Conservation (phyloP, 441 rosid species). For the Rhodomyrtus psidioides region DNA sequence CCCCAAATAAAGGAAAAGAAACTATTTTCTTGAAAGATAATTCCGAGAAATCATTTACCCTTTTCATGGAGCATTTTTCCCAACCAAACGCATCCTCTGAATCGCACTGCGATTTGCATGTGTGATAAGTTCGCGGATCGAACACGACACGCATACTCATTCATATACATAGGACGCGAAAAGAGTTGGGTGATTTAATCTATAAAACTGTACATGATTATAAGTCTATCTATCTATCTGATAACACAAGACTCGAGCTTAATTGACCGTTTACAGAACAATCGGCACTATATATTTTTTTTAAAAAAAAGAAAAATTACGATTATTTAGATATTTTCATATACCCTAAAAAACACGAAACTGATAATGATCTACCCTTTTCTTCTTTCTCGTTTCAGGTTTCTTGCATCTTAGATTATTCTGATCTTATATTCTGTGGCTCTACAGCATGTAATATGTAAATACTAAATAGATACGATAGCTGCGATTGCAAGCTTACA, state of each 20-base stretch:
- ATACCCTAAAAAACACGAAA: not conserved
- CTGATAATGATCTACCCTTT: not conserved
- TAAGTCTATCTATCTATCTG: not conserved
- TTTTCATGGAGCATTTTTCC: too few relatives aligned
- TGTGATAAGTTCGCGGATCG: not conserved
- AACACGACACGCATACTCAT: not conserved
- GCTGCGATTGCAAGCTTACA: not conserved
- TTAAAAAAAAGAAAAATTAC: not conserved
- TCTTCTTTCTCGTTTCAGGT: not conserved
- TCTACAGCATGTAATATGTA: not conserved
- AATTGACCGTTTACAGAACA: rapidly evolving
- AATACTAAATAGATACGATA: too few relatives aligned
- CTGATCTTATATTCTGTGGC: not conserved
- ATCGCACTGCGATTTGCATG: not conserved
- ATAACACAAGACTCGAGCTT: rapidly evolving
- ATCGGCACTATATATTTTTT: not conserved
- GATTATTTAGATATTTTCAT: not conserved
- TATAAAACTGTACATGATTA: not conserved
- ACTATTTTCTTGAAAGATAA: too few relatives aligned
- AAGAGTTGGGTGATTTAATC: not conserved
- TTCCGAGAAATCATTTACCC: too few relatives aligned
- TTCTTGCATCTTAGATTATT: not conserved
- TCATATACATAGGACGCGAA: too few relatives aligned
- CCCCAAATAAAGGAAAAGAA: too few relatives aligned
- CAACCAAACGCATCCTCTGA: too few relatives aligned